These are phyloP conservation scores for Trichosanthes truncata DNA, from an alignment of 306 rosid species.

Conservation along the genomic window DNA sequence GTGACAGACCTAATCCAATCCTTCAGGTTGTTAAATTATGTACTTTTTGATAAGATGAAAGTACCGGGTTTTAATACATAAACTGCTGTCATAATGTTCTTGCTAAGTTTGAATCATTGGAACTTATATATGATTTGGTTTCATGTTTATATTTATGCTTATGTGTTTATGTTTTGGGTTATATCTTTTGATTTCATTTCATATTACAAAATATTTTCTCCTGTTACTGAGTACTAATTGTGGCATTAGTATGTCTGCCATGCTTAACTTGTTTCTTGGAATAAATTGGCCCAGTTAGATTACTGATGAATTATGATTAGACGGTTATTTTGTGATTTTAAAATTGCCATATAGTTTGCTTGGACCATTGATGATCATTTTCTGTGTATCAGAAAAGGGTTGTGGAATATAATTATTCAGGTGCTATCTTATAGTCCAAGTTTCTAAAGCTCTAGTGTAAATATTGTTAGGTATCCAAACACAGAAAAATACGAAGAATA, in stretches of 20 bases:
- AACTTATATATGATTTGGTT: neutral
- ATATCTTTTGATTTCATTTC: neutral
- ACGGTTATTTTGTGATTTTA: neutral
- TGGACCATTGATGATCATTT: neutral
- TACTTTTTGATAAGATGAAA: neutral
- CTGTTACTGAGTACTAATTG: neutral
- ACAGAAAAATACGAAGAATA: too few relatives aligned
- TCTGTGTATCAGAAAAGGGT: neutral
- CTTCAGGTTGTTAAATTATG: conserved; percentile 47
- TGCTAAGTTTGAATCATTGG: neutral
- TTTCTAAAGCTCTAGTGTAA: too few relatives aligned
- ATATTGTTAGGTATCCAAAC: too few relatives aligned
- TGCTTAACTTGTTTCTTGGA: neutral
- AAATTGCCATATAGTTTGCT: neutral
- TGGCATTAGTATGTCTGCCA: neutral
- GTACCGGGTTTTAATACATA: neutral
- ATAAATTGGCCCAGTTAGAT: neutral
- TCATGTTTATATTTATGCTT: neutral
- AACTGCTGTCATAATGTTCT: neutral
- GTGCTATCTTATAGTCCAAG: neutral
- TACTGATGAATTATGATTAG: neutral
- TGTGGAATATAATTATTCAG: neutral
- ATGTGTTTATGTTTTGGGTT: neutral
- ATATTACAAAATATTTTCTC: neutral
- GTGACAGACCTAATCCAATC: conserved; percentile 90